A percentile compares a stretch with the other conserved stretches of the same genome.
phyloP scores from a whole-genome alignment of 495 filamentous ascomycete species.

The Tuber magnatum region DNA sequence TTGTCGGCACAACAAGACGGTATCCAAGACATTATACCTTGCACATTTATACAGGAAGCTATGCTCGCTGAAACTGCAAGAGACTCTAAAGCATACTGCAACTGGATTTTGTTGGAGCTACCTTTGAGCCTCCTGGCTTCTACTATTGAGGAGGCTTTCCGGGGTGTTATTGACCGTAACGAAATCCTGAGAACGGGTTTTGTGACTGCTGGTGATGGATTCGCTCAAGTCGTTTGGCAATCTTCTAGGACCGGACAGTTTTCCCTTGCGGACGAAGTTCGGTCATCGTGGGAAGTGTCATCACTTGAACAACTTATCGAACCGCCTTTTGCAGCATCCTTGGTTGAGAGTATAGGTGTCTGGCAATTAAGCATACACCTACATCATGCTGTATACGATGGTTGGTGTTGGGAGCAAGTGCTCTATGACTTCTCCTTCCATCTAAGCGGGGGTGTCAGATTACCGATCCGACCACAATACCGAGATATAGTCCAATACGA shows the following conservation, averaged over 20 bases:
- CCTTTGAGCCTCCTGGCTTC: slow-evolving; percentile 33
- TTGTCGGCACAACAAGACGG: slow-evolving; percentile 27
- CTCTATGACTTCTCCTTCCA: slow-evolving; percentile 54
- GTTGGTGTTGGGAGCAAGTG: slow-evolving; percentile 72
- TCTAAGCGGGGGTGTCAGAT: slow-evolving; percentile 31
- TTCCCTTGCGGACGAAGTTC: slow-evolving; percentile 40
- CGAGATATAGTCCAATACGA: slow-evolving; percentile 46
- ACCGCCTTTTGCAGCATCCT: slow-evolving; percentile 53
- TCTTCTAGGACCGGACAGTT: slow-evolving; percentile 45
- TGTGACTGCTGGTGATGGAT: slow-evolving; percentile 47
- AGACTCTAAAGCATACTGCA: slow-evolving; percentile 57
- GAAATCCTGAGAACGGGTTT: slow-evolving; percentile 68
- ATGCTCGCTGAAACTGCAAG: slow-evolving; percentile 65
- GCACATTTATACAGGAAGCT: slow-evolving; percentile 64
- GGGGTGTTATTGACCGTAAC: slow-evolving; percentile 49
- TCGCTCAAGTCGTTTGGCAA: slow-evolving; percentile 59
- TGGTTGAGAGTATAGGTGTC: slow-evolving; percentile 37
- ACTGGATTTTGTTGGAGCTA: slow-evolving; percentile 60
- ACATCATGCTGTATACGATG: slow-evolving; percentile 76
- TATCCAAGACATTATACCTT: slow-evolving; percentile 52
- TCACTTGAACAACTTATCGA: slow-evolving; percentile 43
- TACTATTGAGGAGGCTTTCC: slow-evolving; percentile 47
- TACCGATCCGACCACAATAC: slow-evolving; percentile 50
- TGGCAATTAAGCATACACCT: slow-evolving; percentile 49
- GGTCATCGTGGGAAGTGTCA: slow-evolving; percentile 17